phyloP scores from a whole-genome alignment of 371 early-diverging fungal species.

The Syncephalis fuscata region DNA sequence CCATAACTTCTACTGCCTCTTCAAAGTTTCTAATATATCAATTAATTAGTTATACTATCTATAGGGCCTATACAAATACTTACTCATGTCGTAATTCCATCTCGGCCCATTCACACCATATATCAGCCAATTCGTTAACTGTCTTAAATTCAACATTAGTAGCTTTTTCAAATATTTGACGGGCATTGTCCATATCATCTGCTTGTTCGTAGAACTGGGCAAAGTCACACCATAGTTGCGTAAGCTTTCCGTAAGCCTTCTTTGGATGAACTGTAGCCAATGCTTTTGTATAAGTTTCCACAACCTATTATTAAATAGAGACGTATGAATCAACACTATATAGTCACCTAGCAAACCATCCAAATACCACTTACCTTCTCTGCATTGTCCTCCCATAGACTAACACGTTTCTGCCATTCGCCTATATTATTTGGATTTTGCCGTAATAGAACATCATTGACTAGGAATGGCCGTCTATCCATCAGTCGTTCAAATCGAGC shows the following conservation, averaged over 20 bases:
- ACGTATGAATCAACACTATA: not conserved
- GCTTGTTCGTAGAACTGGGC: conserved; percentile 64
- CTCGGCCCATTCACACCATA: conserved; percentile 91
- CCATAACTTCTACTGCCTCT: conserved; percentile 56
- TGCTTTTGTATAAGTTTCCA: conserved; percentile 66
- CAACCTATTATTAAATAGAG: conserved; percentile 12
- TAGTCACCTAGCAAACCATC: not conserved
- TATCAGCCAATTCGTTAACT: conserved; percentile 72
- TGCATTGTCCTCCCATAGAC: conserved; percentile 42
- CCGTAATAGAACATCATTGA: conserved; percentile 82
- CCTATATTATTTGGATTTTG: conserved; percentile 83
- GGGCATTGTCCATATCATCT: conserved; percentile 41
- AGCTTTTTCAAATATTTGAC: conserved; percentile 74
- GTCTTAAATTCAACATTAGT: conserved; percentile 56
- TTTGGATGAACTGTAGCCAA: conserved; percentile 62
- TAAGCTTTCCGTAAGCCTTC: conserved; percentile 58
- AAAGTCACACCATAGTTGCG: conserved; percentile 71
- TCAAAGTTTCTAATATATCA: conserved; percentile 22
- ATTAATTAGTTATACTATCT: not conserved
- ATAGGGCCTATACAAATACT: conserved; percentile 1
- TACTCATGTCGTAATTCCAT: conserved; percentile 68
- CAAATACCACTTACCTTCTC: conserved; percentile 22
- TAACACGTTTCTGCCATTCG: conserved; percentile 81
- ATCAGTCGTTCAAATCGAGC: conserved; percentile 78
- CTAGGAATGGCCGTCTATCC: conserved; percentile 85